Conservation (phyloP, 352 stramenopile genomes). For the Phytophthora parvispora region DNA sequence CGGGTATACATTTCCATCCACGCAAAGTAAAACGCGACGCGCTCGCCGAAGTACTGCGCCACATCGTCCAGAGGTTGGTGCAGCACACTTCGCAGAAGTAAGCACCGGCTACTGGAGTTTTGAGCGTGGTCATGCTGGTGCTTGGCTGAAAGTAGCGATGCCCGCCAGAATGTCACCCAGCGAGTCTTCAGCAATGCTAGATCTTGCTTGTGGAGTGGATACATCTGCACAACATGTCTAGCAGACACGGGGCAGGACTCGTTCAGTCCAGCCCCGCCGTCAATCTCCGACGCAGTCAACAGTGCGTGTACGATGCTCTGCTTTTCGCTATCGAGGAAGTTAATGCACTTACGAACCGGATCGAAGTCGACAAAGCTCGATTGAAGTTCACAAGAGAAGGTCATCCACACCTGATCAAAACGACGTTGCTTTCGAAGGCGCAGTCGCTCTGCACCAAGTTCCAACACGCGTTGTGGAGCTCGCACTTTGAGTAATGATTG, state of each 20-base stretch:
- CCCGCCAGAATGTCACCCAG: slow-evolving; percentile 90
- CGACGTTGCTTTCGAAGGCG: slow-evolving; percentile 68
- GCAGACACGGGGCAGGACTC: slow-evolving; percentile 70
- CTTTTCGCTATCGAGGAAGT: slow-evolving; percentile 87
- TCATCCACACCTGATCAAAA: slow-evolving; percentile 86
- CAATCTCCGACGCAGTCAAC: slow-evolving; percentile 52
- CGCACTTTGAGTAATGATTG: slow-evolving; percentile 86
- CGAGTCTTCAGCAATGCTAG: slow-evolving; percentile 60
- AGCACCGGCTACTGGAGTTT: slow-evolving; percentile 13
- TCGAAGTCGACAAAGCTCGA: slow-evolving; percentile 80
- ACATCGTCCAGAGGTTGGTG: slow-evolving; percentile 89
- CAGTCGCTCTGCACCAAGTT: slow-evolving; percentile 76
- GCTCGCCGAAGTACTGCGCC: slow-evolving; percentile 93
- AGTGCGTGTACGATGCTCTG: slow-evolving; percentile 82
- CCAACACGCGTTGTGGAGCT: slow-evolving; percentile 69
- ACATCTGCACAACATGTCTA: slow-evolving; percentile 85
- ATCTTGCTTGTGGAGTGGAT: slow-evolving; percentile 91
- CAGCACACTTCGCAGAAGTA: slow-evolving; percentile 44
- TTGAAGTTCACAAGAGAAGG: slow-evolving; percentile 75
- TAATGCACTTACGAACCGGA: slow-evolving; percentile 39
- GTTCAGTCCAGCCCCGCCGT: slow-evolving; percentile 75
- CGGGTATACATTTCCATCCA: slow-evolving; percentile 94
- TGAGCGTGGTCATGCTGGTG: slow-evolving; percentile 2
- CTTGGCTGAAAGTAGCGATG: slow-evolving; percentile 21
- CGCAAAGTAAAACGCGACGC: slow-evolving; percentile 94